Evolutionary conservation across 371 early-diverging fungal genomes (phyloP).

Genomic region (Mucor velutinosus): DNA sequence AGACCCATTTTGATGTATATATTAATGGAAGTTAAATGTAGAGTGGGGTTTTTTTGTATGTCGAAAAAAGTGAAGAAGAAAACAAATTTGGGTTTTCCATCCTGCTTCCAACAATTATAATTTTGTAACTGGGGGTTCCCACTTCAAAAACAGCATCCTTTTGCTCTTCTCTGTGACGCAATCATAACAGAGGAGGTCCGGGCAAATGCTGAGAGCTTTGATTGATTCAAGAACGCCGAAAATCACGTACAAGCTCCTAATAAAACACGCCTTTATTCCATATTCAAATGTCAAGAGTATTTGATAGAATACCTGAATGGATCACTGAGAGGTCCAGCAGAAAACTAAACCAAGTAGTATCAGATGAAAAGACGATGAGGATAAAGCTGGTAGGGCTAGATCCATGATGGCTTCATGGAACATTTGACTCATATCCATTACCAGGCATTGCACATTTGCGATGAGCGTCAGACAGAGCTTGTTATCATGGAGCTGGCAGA

Average conservation of each 20-base stretch:
- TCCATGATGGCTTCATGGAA: neutral
- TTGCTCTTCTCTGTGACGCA: conserved; percentile 2
- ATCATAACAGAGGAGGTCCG: neutral
- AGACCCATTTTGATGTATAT: conserved; percentile 43
- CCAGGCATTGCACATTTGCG: neutral
- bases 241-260: neutral
- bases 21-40: conserved; percentile 14
- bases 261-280: neutral
- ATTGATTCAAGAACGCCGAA: neutral
- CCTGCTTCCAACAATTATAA: conserved; percentile 4
- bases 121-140: conserved; percentile 1
- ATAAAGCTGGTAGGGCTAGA: neutral
- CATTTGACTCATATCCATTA: too few relatives aligned
- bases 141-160: conserved; percentile 3
- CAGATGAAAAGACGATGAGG: neutral
- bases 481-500: conserved; percentile 1
- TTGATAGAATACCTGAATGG: neutral
- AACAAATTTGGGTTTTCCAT: neutral
- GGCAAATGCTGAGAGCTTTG: neutral
- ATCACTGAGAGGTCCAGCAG: neutral
- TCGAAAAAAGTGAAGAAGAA: conserved; percentile 10
- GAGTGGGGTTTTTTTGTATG: conserved; percentile 20
- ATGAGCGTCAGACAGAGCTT: neutral
- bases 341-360: neutral
- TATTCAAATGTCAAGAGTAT: neutral